These are phyloP conservation scores for Avena eriantha DNA, from an alignment of 176 grass and related monocot genomes.

Conservation along the genomic window DNA sequence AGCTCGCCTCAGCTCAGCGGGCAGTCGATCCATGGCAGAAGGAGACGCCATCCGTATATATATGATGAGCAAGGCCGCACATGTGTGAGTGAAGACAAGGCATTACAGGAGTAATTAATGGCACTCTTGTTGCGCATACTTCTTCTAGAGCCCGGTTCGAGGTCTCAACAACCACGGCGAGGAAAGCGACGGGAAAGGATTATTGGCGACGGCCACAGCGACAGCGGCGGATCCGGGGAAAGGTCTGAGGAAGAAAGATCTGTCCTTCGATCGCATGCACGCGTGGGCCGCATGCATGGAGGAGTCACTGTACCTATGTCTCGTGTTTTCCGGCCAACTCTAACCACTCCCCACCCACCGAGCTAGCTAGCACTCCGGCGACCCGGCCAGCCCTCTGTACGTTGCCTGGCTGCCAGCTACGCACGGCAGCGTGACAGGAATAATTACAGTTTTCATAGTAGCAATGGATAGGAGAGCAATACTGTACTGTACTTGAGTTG, in stretches of 20 bases:
- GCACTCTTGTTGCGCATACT: background rate
- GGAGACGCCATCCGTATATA: background rate
- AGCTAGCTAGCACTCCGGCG: background rate
- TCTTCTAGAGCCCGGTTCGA: slow-evolving; percentile 52
- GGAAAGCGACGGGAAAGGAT: slow-evolving; percentile 33
- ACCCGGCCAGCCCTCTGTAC: background rate
- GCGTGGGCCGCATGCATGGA: background rate
- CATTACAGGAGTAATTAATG: background rate
- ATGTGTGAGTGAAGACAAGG: slow-evolving; percentile 46
- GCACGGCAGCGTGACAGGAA: background rate
- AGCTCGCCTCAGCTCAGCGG: background rate
- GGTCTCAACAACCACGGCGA: slow-evolving; percentile 57
- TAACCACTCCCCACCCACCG: slow-evolving; percentile 51
- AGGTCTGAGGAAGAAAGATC: background rate
- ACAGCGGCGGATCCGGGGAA: slow-evolving; percentile 5
- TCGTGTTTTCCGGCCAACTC: slow-evolving; percentile 60
- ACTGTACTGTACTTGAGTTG: background rate
- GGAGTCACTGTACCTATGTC: background rate
- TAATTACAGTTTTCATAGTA: background rate
- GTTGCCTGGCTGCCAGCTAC: background rate
- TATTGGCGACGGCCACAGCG: slow-evolving; percentile 27
- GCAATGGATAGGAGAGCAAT: background rate
- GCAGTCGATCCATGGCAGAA: slow-evolving; percentile 16
- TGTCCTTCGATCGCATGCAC: background rate
- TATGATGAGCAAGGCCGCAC: background rate